Evolutionary conservation across 2,329 filamentous ascomycete genomes (phyloP).

Genomic region (Trichoderma sp.): DNA sequence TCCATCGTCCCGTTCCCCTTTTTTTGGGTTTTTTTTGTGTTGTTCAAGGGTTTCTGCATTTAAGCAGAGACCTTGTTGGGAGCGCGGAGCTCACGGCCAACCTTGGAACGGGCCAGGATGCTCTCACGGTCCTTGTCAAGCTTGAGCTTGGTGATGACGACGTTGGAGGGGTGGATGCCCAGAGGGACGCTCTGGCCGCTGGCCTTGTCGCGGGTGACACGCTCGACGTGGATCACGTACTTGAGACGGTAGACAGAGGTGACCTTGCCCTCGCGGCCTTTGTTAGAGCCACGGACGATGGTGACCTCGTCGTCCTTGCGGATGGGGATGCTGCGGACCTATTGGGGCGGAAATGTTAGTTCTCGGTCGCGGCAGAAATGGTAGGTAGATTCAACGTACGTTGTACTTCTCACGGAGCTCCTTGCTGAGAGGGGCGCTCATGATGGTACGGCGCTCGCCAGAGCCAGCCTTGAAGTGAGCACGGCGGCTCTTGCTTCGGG

Average conservation of each 20-base stretch:
- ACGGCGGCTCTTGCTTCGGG: slow-evolving; percentile 98
- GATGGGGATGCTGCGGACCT: slow-evolving; percentile 95
- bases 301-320: slow-evolving; percentile 96
- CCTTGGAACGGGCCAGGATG: slow-evolving; percentile 83
- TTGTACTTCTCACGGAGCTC: slow-evolving; percentile 99
- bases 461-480: slow-evolving; percentile 96
- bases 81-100: slow-evolving; percentile 72
- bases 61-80: slow-evolving; percentile 67
- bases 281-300: slow-evolving; percentile 90
- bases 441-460: slow-evolving; percentile 91
- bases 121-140: slow-evolving; percentile 91
- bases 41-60: slow-evolving; percentile 22
- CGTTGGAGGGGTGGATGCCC: slow-evolving; percentile 93
- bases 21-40: slow-evolving; percentile 26
- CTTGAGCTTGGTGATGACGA: slow-evolving; percentile 98
- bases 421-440: slow-evolving; percentile 94
- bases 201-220: slow-evolving; percentile 94
- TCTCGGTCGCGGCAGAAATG: too few species aligned
- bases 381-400: too few species aligned
- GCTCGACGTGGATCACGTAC: slow-evolving; percentile 96
- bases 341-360: slow-evolving; percentile 11
- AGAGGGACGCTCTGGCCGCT: slow-evolving; percentile 95
- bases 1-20: slow-evolving; percentile 26
- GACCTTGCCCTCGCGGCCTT: slow-evolving; percentile 98
- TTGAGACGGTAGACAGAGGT: slow-evolving; percentile 97